Evolutionary conservation across 345 rosid species (phyloP).

Genomic region (Clausena lansium): DNA sequence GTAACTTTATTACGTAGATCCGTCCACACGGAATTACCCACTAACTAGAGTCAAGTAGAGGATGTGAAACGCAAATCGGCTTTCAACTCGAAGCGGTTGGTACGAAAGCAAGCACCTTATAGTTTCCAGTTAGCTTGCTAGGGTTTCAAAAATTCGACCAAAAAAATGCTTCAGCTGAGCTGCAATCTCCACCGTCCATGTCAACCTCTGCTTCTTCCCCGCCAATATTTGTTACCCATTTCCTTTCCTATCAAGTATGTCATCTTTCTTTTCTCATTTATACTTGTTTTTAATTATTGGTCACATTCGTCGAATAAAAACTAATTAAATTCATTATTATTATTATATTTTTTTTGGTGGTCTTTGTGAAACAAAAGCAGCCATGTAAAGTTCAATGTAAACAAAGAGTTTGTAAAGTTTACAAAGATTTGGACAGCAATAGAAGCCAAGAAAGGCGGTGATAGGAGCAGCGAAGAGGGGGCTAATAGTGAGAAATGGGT

Average conservation of each 20-base stretch:
- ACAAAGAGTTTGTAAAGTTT: not conserved
- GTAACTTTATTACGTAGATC: not conserved
- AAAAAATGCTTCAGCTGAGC: conserved; percentile 12
- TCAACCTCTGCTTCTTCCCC: conserved; percentile 1
- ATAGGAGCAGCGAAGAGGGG: conserved; percentile 25
- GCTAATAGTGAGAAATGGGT: conserved; percentile 38
- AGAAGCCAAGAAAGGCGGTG: conserved; percentile 11
- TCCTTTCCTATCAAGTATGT: conserved; percentile 6
- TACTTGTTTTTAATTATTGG: not conserved
- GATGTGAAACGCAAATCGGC: not conserved
- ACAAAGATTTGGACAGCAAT: conserved; percentile 2
- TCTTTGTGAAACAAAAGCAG: not conserved
- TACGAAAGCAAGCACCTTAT: not conserved
- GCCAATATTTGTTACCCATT: not conserved
- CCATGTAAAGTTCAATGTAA: conserved; percentile 9
- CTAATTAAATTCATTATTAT: not conserved
- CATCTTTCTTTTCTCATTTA: not conserved
- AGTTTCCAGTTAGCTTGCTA: not conserved
- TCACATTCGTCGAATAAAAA: not conserved
- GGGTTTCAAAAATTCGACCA: conserved; percentile 2
- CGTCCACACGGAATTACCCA: not conserved
- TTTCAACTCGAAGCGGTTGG: no score
- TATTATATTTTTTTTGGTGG: not conserved
- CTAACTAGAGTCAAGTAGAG: not conserved
- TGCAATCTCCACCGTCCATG: conserved; percentile 15